These are phyloP conservation scores for Farysia itapuensis DNA, from an alignment of 1,284 basidiomycete genomes.

Conservation along the genomic window DNA sequence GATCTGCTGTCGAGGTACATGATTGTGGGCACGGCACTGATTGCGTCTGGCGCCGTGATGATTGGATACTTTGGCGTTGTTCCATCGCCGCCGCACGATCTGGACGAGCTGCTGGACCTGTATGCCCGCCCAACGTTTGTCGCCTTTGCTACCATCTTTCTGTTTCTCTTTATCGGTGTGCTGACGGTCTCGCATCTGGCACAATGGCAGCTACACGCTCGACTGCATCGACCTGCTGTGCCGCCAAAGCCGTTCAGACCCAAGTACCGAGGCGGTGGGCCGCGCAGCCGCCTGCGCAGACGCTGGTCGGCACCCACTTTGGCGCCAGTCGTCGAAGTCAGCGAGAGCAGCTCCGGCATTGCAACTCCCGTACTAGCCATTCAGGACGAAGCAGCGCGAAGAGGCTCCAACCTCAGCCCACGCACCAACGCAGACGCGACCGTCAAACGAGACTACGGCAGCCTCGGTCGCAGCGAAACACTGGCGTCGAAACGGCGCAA, in stretches of 20 bases:
- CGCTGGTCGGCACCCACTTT: conserved; percentile 49
- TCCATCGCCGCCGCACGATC: conserved; percentile 81
- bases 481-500: conserved; percentile 14
- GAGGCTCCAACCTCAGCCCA: conserved; percentile 1
- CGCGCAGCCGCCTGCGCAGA: conserved; percentile 14
- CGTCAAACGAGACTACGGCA: conserved; percentile 25
- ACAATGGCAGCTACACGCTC: conserved; percentile 55
- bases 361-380: conserved; percentile 44
- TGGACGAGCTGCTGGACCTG: conserved; percentile 80
- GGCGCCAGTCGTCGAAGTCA: conserved; percentile 57
- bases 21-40: conserved; percentile 80
- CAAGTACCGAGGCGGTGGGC: conserved; percentile 6
- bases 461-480: conserved; percentile 14
- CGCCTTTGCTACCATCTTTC: conserved; percentile 68
- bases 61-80: conserved; percentile 92
- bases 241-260: conserved; percentile 7
- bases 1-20: conserved; percentile 84
- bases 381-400: conserved; percentile 31
- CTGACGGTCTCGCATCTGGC: conserved; percentile 50
- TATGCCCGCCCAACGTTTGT: conserved; percentile 80
- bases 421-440: neutral
- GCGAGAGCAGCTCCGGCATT: conserved; percentile 56
- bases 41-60: conserved; percentile 83
- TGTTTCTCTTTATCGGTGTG: conserved; percentile 68
- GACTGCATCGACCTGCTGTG: conserved; percentile 15